Evolutionary conservation across 495 filamentous ascomycete genomes (phyloP), one percentile per base, ranked within the genome.

Genomic region (Hypoxylon cercidicola): DNA sequence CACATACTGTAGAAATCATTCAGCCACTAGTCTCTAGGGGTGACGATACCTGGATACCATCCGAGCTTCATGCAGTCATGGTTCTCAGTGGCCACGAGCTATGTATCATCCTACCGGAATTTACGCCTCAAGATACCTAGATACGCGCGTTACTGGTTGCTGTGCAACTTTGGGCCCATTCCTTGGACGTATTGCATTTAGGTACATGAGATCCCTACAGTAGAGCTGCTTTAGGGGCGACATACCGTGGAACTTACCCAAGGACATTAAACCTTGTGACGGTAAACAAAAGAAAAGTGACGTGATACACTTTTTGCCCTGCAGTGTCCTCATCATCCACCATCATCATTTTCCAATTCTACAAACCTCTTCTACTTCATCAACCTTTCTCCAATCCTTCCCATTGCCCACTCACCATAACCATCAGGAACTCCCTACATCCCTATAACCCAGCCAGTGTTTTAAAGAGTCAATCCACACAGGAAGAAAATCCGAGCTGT

Each of bases 231-330:
- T 46, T 28, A 9, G 20, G 43, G 43, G 15, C 19, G 3, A 23
- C 43, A 16, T 28, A 23, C 18, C 13, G 19, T 23, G 20, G 43
- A 28, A 3, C 5, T 39, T 12, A 55, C 30, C 41, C 11, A 21
- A 48, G 32, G 32, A n/a, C 18, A 46, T 3, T 23, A 50, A 62
- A 35, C 57, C 57, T 58, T 51, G 51, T 66, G 41, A 54, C 56
- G 57, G 64, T 62, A 67, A 63, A 63, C 60, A 60, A 63, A 68
- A 64, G 43, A 46, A 62, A 63, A 55, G 65, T 68, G 65, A 68
- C 65, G 65, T 63, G 64, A 63, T 68, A 60, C 54, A 63, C 49
- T 65, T 68, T 44, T 9, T 41, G 39, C 15, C n/a, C n/a, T 55
- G 30, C 30, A 7, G 25, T 35, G 32, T 55, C 53, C 52, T 62